These are phyloP conservation scores for Fennellomyces sp. DNA, from an alignment of 371 early-diverging fungal genomes.

Conservation along the genomic window DNA sequence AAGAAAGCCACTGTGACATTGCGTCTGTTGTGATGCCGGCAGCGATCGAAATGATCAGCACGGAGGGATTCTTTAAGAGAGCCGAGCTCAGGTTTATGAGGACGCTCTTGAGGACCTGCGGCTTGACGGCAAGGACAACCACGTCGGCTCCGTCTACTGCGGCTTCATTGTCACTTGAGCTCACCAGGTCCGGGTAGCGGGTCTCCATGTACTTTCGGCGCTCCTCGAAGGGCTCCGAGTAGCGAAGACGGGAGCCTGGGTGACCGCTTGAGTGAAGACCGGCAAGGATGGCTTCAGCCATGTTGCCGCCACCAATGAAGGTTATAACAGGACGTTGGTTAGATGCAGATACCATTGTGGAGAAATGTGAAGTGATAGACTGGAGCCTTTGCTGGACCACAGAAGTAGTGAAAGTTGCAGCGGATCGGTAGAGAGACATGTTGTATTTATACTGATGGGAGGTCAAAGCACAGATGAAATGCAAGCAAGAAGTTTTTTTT, in stretches of 20 bases:
- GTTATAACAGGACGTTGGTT: slow-evolving; percentile 44
- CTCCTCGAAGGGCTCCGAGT: slow-evolving; percentile 81
- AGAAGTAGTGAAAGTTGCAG: neutral
- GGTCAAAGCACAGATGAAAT: neutral
- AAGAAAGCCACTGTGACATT: slow-evolving; percentile 71
- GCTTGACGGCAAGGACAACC: slow-evolving; percentile 89
- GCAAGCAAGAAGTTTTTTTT: neutral
- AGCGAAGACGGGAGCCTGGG: slow-evolving; percentile 66
- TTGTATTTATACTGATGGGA: neutral
- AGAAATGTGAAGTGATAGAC: neutral
- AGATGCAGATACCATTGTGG: slow-evolving; percentile 1
- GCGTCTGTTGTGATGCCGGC: slow-evolving; percentile 86
- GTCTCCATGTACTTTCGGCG: slow-evolving; percentile 66
- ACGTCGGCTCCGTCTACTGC: slow-evolving; percentile 66
- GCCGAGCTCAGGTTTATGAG: slow-evolving; percentile 60
- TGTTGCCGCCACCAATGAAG: slow-evolving; percentile 94
- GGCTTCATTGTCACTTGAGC: slow-evolving; percentile 47
- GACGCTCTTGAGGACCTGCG: slow-evolving; percentile 80
- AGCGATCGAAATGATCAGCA: slow-evolving; percentile 83
- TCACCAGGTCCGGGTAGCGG: slow-evolving; percentile 57
- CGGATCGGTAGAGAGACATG: slow-evolving; percentile 1
- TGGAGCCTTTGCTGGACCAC: neutral
- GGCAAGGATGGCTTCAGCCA: slow-evolving; percentile 92
- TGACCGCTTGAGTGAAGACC: slow-evolving; percentile 79
- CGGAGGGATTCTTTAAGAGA: slow-evolving; percentile 21